Conservation (phyloP, 352 stramenopile species). For the Phytophthora hibernalis region DNA sequence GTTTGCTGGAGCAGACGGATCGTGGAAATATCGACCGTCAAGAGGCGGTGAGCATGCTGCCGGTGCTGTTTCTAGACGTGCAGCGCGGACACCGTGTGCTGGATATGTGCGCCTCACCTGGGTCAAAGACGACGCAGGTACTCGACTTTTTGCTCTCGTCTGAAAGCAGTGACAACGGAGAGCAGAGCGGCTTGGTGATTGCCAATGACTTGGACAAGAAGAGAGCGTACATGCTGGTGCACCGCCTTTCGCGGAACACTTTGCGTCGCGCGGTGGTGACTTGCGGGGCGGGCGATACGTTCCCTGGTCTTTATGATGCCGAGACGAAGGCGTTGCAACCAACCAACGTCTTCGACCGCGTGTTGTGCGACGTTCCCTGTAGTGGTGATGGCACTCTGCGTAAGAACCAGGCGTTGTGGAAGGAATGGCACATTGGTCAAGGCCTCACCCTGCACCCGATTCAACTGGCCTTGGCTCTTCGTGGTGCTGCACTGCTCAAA, state of each 20-base stretch:
- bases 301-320: conserved; percentile 90
- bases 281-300: conserved; percentile 92
- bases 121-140: conserved; percentile 98
- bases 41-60: conserved; percentile 98
- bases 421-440: conserved; percentile 94
- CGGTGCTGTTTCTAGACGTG: conserved; percentile 96
- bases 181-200: conserved; percentile 87
- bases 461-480: conserved; percentile 94
- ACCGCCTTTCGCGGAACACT: conserved; percentile 91
- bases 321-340: conserved; percentile 41
- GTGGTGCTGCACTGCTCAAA: conserved; percentile 91
- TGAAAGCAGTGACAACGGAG: conserved; percentile 13
- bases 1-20: conserved; percentile 93
- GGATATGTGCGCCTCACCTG: conserved; percentile 96
- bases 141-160: conserved; percentile 86
- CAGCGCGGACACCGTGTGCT: conserved; percentile 84
- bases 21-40: conserved; percentile 95
- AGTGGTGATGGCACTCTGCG: conserved; percentile 98
- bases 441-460: conserved; percentile 93
- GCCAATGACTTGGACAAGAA: conserved; percentile 98
- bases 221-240: conserved; percentile 98
- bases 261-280: conserved; percentile 92
- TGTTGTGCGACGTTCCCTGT: conserved; percentile 98
- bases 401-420: conserved; percentile 96
- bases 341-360: conserved; percentile 96